A percentile compares a stretch with the other conserved stretches of the same genome.
phyloP scores from a whole-genome alignment of 257 asterid species.

The Voacanga thouarsii region DNA sequence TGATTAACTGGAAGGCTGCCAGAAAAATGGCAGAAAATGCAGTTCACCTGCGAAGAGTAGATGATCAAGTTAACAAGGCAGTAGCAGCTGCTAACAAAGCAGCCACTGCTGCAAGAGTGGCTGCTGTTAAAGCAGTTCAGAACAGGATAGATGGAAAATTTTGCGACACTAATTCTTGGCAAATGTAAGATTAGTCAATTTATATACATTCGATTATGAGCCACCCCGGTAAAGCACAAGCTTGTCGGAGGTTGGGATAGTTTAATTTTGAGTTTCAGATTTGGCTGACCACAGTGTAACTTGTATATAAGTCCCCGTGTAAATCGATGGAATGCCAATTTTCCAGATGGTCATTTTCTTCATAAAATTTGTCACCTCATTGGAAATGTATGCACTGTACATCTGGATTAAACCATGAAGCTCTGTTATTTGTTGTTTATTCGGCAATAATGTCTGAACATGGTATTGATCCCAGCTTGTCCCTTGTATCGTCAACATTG shows the following conservation, averaged over 20 bases:
- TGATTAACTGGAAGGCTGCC: conserved; percentile 52
- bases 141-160: conserved; percentile 69
- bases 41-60: conserved; percentile 42
- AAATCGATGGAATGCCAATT: background rate
- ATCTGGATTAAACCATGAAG: conserved; percentile 16
- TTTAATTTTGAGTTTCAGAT: conserved; percentile 3
- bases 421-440: conserved; percentile 22
- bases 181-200: conserved; percentile 31
- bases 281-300: background rate
- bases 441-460: conserved; percentile 20
- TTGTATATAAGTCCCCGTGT: conserved; percentile 9
- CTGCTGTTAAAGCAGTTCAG: conserved; percentile 92
- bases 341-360: too few species aligned
- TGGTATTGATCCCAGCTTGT: conserved; percentile 20
- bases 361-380: background rate
- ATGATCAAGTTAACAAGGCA: conserved; percentile 73
- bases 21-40: conserved; percentile 71
- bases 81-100: conserved; percentile 77
- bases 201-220: conserved; percentile 14
- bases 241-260: conserved; percentile 29
- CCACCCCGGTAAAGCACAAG: conserved; percentile 32
- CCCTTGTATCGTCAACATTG: conserved; percentile 10
- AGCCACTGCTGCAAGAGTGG: conserved; percentile 89
- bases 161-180: conserved; percentile 50
- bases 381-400: background rate